Percentiles rank a stretch among this genome's conserved stretches.
Evolutionary conservation across 2,329 filamentous ascomycete genomes (phyloP).

Genomic region (Septoria linicola): DNA sequence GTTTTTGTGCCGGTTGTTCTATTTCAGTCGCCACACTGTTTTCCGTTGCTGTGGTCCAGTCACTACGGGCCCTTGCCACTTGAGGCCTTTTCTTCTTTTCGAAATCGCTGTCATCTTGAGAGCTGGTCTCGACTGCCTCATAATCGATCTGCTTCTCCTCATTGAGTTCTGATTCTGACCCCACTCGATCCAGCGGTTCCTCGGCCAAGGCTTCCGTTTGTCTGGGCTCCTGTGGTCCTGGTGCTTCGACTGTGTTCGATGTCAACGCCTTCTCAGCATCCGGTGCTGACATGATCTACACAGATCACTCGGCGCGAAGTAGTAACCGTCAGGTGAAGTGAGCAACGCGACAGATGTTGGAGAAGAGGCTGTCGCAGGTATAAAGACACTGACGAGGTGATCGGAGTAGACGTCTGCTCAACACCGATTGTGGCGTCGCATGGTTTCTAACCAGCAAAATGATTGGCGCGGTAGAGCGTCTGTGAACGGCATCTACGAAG

Average conservation of each 20-base stretch:
- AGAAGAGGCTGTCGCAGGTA: slow-evolving; percentile 7
- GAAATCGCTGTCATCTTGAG: slow-evolving; percentile 26
- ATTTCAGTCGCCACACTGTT: slow-evolving; percentile 34
- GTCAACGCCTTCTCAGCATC: slow-evolving; percentile 23
- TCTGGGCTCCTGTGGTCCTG: slow-evolving; percentile 25
- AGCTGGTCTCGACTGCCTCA: slow-evolving; percentile 29
- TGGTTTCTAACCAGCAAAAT: slow-evolving; percentile 3
- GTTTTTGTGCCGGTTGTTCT: slow-evolving; percentile 24
- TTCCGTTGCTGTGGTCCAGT: slow-evolving; percentile 37
- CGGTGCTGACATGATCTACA: slow-evolving; percentile 21
- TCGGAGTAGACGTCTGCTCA: slow-evolving; percentile 6
- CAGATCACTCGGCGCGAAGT: not conserved
- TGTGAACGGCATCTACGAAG: slow-evolving; percentile 5
- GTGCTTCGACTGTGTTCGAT: slow-evolving; percentile 16
- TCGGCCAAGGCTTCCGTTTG: slow-evolving; percentile 44
- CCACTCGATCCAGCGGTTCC: slow-evolving; percentile 40
- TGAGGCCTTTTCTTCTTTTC: slow-evolving; percentile 21
- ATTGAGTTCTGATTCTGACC: slow-evolving; percentile 38
- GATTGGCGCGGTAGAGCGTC: slow-evolving; percentile 12
- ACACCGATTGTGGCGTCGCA: slow-evolving; percentile 6
- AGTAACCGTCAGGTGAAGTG: not conserved
- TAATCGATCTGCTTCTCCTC: slow-evolving; percentile 37
- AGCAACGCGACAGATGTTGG: not conserved
- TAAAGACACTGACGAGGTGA: slow-evolving; percentile 10
- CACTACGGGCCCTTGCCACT: slow-evolving; percentile 33